Conservation (phyloP, 257 asterid genomes). For the Linderniella brevidens region DNA sequence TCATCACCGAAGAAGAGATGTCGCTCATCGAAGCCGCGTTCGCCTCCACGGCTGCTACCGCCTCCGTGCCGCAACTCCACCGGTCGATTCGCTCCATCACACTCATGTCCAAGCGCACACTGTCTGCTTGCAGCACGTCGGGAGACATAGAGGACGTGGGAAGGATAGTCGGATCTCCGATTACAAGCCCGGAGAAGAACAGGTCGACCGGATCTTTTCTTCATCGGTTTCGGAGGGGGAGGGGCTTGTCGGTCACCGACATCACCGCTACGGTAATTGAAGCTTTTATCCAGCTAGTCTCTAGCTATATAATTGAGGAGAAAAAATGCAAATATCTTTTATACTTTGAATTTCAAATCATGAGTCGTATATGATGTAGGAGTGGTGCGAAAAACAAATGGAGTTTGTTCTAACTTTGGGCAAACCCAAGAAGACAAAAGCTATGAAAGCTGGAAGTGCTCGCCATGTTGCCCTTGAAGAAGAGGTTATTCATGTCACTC, state of each 20-base stretch:
- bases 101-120: conserved; percentile 38
- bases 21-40: conserved; percentile 66
- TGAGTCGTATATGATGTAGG: conserved; percentile 22
- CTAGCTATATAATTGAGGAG: not conserved
- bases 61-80: conserved; percentile 7
- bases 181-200: conserved; percentile 17
- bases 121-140: conserved; percentile 26
- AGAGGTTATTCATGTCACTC: conserved; percentile 33
- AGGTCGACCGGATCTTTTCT: conserved; percentile 37
- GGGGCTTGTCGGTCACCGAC: conserved; percentile 72
- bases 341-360: not conserved
- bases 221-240: conserved; percentile 41
- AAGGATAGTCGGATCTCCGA: conserved; percentile 12
- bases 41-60: conserved; percentile 20
- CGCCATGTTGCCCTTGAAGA: conserved; percentile 70
- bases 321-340: not conserved
- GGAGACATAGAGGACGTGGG: conserved; percentile 62
- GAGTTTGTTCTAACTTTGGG: conserved; percentile 43
- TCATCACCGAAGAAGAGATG: conserved; percentile 65
- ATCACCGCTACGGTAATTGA: conserved; percentile 53
- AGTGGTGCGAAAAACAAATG: conserved; percentile 92
- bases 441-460: conserved; percentile 76
- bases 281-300: too few species aligned
- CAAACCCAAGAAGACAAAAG: conserved; percentile 40
- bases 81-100: conserved; percentile 41